Evolutionary conservation across 2,329 filamentous ascomycete genomes (phyloP).

Genomic region (Xylariaceae sp.): DNA sequence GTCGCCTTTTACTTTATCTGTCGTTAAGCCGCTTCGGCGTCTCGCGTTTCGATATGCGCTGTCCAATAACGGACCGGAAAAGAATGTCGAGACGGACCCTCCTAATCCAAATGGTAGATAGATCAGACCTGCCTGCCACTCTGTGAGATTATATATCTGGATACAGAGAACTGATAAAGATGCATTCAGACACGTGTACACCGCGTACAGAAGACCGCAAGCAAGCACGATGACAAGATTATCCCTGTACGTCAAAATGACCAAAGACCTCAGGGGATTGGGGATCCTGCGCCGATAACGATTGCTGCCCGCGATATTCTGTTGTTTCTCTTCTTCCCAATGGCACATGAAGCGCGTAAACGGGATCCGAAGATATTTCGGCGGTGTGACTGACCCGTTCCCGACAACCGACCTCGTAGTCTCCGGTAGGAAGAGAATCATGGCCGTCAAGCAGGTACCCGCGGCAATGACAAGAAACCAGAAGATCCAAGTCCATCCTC

Average conservation of each 20-base stretch:
- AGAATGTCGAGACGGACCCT: too few species aligned
- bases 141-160: constrained; percentile 20
- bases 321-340: not conserved
- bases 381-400: not conserved
- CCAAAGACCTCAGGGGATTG: not conserved
- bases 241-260: constrained; percentile 4
- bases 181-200: constrained; percentile 21
- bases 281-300: not conserved
- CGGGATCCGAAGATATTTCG: not conserved
- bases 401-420: not conserved
- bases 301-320: not conserved
- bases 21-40: too few species aligned
- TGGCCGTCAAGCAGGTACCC: not conserved
- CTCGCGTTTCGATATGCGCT: too few species aligned
- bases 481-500: not conserved
- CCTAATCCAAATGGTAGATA: constrained; percentile 28
- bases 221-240: constrained; percentile 17
- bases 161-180: constrained; percentile 23
- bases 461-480: not conserved
- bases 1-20: too few species aligned
- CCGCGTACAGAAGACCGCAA: constrained; percentile 17
- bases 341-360: not conserved
- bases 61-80: too few species aligned
- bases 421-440: not conserved
- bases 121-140: constrained; percentile 24